Conservation (phyloP, 208 protist genomes). For the Acanthamoeba triangularis region DNA sequence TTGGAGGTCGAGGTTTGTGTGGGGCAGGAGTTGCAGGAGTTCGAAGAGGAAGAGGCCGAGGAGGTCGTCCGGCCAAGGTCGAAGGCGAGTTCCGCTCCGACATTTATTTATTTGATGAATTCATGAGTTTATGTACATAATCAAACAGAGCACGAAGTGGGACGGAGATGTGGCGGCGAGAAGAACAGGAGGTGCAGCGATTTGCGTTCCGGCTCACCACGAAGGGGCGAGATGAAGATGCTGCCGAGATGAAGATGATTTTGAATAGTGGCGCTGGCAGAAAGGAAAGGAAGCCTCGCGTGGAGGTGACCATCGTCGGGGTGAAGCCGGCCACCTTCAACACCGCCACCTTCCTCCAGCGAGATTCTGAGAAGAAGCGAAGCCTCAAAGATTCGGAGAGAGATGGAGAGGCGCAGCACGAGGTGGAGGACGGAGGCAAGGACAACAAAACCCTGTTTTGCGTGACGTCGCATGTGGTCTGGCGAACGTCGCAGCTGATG, state of each 20-base stretch:
- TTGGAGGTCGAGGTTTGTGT: no score
- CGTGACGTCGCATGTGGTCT: slow-evolving; percentile 49
- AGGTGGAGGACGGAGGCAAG: neutral
- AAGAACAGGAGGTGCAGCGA: neutral
- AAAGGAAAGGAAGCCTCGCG: neutral
- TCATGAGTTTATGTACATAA: neutral
- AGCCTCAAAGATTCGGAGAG: neutral
- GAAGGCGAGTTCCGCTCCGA: neutral
- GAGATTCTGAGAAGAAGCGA: neutral
- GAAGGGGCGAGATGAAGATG: neutral
- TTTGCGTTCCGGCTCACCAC: neutral
- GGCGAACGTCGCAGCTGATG: slow-evolving; percentile 55
- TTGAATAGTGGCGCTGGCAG: neutral
- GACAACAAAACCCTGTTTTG: slow-evolving; percentile 11
- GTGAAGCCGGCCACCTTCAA: slow-evolving; percentile 36
- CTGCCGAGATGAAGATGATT: neutral
- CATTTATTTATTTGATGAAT: no score
- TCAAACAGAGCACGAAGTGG: neutral
- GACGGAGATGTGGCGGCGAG: neutral
- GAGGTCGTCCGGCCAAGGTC: neutral
- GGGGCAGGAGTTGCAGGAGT: no score
- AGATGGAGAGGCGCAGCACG: neutral
- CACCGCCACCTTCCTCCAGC: slow-evolving; percentile 30
- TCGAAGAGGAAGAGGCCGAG: no score
- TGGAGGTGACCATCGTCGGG: neutral